Evolutionary conservation across 805 yeast species (phyloP).

Genomic region (Priceomyces carsonii): DNA sequence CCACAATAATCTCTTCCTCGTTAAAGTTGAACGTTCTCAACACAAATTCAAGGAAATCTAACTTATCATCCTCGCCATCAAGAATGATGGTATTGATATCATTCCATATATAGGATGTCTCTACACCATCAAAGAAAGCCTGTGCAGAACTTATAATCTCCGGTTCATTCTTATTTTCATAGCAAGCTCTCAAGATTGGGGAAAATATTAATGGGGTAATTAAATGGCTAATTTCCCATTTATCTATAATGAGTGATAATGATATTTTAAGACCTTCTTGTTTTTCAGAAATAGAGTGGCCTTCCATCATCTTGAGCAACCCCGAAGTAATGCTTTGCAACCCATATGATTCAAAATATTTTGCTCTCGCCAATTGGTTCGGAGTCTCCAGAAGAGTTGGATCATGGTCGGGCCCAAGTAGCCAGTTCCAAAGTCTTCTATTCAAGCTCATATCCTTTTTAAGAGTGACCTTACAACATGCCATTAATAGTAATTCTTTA

Average conservation of each 20-base stretch:
- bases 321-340: conserved; percentile 51
- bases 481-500: conserved; percentile 55
- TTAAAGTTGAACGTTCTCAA: conserved; percentile 66
- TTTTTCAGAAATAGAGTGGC: conserved; percentile 29
- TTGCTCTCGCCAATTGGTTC: conserved; percentile 32
- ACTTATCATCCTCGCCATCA: conserved; percentile 24
- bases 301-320: conserved; percentile 47
- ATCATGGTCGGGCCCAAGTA: conserved; percentile 71
- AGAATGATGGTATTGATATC: conserved; percentile 49
- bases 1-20: conserved; percentile 83
- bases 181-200: conserved; percentile 59
- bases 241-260: conserved; percentile 71
- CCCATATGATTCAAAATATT: conserved; percentile 65
- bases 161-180: conserved; percentile 22
- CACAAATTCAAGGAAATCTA: conserved; percentile 58
- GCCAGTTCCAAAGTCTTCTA: conserved; percentile 91
- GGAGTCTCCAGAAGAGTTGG: conserved; percentile 9
- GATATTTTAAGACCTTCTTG: conserved; percentile 64
- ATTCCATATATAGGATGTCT: conserved; percentile 76
- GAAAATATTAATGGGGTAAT: conserved; percentile 69
- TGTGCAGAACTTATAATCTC: conserved; percentile 61
- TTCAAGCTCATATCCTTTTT: conserved; percentile 92
- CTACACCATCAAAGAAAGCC: conserved; percentile 83
- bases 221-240: conserved; percentile 89
- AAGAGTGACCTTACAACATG: conserved; percentile 67